Base-by-base conservation (phyloP, 2,329 filamentous ascomycete species). In the Metarhizium sp. region DNA sequence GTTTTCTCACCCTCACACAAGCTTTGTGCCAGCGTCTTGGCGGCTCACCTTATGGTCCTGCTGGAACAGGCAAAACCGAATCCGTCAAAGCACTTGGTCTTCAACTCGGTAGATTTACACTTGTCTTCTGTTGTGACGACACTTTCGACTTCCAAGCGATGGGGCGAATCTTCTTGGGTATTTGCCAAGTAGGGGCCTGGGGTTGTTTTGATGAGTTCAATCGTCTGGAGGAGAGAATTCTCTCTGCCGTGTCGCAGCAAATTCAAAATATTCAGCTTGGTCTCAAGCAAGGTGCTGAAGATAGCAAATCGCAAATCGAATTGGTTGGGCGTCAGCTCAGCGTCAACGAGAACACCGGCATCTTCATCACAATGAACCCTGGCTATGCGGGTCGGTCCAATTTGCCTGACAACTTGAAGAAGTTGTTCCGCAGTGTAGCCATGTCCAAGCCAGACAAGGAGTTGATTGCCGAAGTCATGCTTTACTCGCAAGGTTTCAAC, bases 391-490 rank as follows among this genome's bases (percentile, higher is more conserved):
- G 94, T 56, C 90, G 94, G 72, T 99, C 94, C 51, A 99, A 99
- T 73, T 75, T 99, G 66, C 94, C 94, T 2, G 94, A 99, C 74
- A 99, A 99, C 70, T 73, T 99, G 75, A 99, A 99, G 84, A 99
- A 99, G 74, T 78, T 99, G 45, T 99, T 99, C 84, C 87, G 95
- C 68, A 99, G 94, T 66, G 92, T 99, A 52, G 94, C 94, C 59
- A 99, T 99, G 94, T 99, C 94, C 11, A 99, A 97, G 73, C 94
- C 94, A 1, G 95, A 99, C 77, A 99, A 99, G 73, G 95, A 99
- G 72, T 87, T 99, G 56, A 99, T 99, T 73, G 91, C 94, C 40
- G 94, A 99, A 76, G 94, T 99, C 65, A 99, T 99, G 95, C 84
- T 99, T 40, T 99, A 96, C 79, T 99, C 95, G 1, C 94, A 99